These are phyloP conservation scores for Fusarium guadeloupense DNA, from an alignment of 2,329 filamentous ascomycete species.

Conservation along the genomic window DNA sequence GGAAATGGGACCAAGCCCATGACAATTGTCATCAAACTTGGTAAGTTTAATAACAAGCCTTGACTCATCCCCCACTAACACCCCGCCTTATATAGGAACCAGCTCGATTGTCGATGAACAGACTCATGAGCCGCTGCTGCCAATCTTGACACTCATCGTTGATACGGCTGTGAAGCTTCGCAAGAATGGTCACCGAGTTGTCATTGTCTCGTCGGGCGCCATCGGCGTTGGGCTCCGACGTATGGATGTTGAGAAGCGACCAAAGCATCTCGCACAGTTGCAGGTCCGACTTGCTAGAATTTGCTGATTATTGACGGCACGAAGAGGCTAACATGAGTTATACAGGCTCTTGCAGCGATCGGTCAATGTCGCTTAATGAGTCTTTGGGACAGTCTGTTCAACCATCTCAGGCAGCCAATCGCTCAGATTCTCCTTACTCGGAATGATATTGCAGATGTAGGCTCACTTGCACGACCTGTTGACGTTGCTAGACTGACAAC, in stretches of 20 bases:
- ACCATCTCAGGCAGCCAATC: conserved; percentile 86
- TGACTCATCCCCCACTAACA: conserved; percentile 35
- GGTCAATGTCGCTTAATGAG: conserved; percentile 95
- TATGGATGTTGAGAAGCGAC: conserved; percentile 87
- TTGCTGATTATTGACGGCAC: neutral
- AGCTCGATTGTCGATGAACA: conserved; percentile 99
- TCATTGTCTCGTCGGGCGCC: conserved; percentile 96
- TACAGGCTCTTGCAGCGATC: conserved; percentile 86
- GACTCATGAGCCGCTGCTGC: conserved; percentile 91
- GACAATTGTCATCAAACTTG: conserved; percentile 83
- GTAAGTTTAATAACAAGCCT: conserved; percentile 58
- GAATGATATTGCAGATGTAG: conserved; percentile 94
- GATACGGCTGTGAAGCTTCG: conserved; percentile 89
- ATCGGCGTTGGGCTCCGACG: conserved; percentile 92
- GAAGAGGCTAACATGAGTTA: conserved; percentile 13
- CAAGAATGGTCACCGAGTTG: conserved; percentile 91
- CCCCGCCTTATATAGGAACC: conserved; percentile 74
- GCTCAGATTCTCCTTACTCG: conserved; percentile 94
- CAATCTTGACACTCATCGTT: conserved; percentile 90
- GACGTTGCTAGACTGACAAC: neutral
- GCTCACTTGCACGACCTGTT: neutral
- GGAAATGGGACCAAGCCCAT: conserved; percentile 55
- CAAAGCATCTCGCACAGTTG: conserved; percentile 88
- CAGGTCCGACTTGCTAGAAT: conserved; percentile 63
- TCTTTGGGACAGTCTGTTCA: conserved; percentile 93